Evolutionary conservation across 257 asterid species (phyloP), one percentile per base, ranked within the genome.

Genomic region (Lycium ferocissimum): DNA sequence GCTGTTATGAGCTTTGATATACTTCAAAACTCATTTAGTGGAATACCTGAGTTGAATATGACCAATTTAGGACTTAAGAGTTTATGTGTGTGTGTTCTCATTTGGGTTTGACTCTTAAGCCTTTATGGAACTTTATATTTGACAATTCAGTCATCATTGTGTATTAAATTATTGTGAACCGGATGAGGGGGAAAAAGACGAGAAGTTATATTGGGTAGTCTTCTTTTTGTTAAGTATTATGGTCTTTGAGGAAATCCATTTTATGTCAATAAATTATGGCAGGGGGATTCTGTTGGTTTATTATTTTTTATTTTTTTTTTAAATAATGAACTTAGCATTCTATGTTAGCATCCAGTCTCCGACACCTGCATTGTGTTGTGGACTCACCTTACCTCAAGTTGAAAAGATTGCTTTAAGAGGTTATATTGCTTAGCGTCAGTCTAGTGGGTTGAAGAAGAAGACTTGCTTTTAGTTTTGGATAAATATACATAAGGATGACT

Each of bases 351-450:
- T 73, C n/a, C 12, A 73, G 22, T 67, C 40, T 45, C 59, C 47
- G 13, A 73, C 59, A 47, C 81, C 38, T 45, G 20, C 40, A 26
- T 75, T 75, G 20, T 75, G 0, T 75, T 51, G 63, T 26, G 82
- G 63, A 51, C 82, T 76, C 26, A 1, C 13, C 13, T 26, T 22
- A 14, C 22, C 63, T 13, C 45, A 53, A 76, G 26, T 51, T 51
- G 63, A 53, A 26, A 76, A 7, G 63, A 73, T 51, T 33, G 61
- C 45, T 51, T 51, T 51, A 51, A 49, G 81, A 75, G 81, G 43
- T 22, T 75, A 49, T 75, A 13, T 22, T 75, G 22, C 62, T 75
- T 13, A 22, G 45, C 13, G 81, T 12, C 22, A 7, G 45, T 51
- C 45, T 22, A 49, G 22, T 51, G 13, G 17, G 37, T 71, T 43